A percentile compares a stretch with the other conserved stretches of the same genome.
Evolutionary conservation across 495 filamentous ascomycete genomes (phyloP).

Genomic region (Polyplosphaeria fusca): DNA sequence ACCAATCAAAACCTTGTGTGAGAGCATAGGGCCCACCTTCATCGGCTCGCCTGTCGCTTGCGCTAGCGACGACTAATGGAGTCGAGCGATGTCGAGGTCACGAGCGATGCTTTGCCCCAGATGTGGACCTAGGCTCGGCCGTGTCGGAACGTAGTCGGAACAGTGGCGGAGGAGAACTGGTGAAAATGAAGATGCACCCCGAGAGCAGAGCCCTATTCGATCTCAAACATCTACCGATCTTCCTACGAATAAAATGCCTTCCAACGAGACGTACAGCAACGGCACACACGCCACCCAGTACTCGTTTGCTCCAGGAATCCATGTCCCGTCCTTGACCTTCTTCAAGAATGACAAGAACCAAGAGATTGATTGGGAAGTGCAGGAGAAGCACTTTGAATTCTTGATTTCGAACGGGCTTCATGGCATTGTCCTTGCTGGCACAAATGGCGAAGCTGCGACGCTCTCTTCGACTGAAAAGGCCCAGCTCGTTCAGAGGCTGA

Average conservation of each 20-base stretch:
- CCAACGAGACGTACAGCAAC: constrained; percentile 15
- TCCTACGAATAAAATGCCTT: constrained; percentile 18
- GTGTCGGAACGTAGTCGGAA: not conserved
- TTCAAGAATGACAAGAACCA: constrained; percentile 36
- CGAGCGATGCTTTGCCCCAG: too few species aligned
- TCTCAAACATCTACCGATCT: not conserved
- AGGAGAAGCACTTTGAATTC: constrained; percentile 70
- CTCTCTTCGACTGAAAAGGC: constrained; percentile 35
- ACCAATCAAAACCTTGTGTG: too few species aligned
- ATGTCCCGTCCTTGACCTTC: constrained; percentile 37
- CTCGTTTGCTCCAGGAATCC: constrained; percentile 34
- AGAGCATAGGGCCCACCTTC: too few species aligned
- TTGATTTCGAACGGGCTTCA: constrained; percentile 73
- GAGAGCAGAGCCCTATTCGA: not conserved
- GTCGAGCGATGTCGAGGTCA: not conserved
- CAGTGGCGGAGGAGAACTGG: not conserved
- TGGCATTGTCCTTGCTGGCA: constrained; percentile 81
- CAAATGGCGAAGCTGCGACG: constrained; percentile 63
- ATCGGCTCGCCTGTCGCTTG: too few species aligned
- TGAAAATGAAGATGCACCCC: not conserved
- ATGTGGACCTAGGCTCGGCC: not conserved
- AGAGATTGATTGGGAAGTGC: constrained; percentile 64
- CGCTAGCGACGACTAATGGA: too few species aligned
- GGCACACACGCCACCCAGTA: constrained; percentile 18
- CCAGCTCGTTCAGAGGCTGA: constrained; percentile 66